Conservation (phyloP, 148 eudicot species). For the Rhododendron henanense region DNA sequence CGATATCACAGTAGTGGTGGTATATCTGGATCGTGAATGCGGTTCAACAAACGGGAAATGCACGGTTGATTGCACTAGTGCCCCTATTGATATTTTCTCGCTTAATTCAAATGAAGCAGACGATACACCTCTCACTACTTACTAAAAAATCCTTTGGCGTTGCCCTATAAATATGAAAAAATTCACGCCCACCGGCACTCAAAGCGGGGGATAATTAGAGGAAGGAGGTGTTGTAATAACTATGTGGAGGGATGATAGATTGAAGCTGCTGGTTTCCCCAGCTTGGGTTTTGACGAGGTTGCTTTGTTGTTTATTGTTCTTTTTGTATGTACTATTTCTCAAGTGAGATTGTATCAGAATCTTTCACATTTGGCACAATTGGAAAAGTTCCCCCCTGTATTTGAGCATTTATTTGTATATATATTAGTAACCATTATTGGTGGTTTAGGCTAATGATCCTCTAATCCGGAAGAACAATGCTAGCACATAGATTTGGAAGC, state of each 20-base stretch:
- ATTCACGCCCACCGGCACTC: not conserved
- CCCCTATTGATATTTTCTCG: slow-evolving; percentile 28
- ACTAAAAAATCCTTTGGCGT: not conserved
- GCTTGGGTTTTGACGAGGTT: slow-evolving; percentile 7
- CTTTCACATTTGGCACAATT: not conserved
- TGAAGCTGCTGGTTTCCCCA: not conserved
- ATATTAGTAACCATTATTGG: not conserved
- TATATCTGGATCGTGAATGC: slow-evolving; percentile 25
- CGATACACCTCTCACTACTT: not conserved
- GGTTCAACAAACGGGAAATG: slow-evolving; percentile 9
- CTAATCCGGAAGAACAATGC: too few species aligned
- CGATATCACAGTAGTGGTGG: slow-evolving; percentile 30
- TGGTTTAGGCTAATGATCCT: not conserved
- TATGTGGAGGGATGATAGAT: slow-evolving; percentile 1
- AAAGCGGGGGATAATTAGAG: not conserved
- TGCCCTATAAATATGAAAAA: not conserved
- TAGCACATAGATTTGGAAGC: too few species aligned
- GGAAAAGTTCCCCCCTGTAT: not conserved
- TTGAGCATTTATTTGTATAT: not conserved
- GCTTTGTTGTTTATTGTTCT: not conserved
- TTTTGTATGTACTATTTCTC: not conserved
- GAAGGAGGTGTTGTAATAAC: slow-evolving; percentile 11
- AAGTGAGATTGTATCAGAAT: slow-evolving; percentile 1
- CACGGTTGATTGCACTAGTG: slow-evolving; percentile 19
- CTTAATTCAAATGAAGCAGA: slow-evolving; percentile 22